Conservation (phyloP, 1,139 yeast species). For the Nematodospora anomalae region DNA sequence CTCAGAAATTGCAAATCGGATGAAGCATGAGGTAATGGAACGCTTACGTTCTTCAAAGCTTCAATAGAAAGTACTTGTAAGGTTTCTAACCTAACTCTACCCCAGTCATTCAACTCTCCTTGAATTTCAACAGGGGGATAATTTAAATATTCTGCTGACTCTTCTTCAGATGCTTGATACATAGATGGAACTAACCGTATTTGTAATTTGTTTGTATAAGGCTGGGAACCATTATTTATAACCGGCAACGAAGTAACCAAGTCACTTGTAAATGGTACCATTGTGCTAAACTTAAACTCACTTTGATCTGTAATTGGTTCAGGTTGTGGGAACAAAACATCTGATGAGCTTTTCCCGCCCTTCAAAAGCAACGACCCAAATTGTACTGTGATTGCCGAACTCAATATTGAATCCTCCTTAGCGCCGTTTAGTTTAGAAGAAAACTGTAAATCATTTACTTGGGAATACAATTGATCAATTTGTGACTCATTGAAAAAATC, state of each 20-base stretch:
- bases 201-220: constrained; percentile 43
- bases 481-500: constrained; percentile 5
- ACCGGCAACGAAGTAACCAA: constrained; percentile 37
- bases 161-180: constrained; percentile 24
- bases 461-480: constrained; percentile 17
- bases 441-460: constrained; percentile 17
- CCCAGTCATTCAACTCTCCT: constrained; percentile 43
- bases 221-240: constrained; percentile 23
- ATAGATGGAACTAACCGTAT: constrained; percentile 48
- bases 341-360: constrained; percentile 12
- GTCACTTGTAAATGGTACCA: constrained; percentile 42
- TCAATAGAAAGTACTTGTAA: constrained; percentile 48
- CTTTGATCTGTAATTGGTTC: constrained; percentile 3
- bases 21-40: constrained; percentile 39
- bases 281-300: constrained; percentile 39
- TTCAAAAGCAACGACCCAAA: constrained; percentile 39
- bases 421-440: constrained; percentile 16
- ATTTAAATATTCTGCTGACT: constrained; percentile 15
- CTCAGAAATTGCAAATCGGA: constrained; percentile 50
- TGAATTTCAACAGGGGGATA: constrained; percentile 59
- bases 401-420: constrained; percentile 11
- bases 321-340: constrained; percentile 10
- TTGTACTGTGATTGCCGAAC: constrained; percentile 37
- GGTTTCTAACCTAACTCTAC: constrained; percentile 40
- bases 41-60: constrained; percentile 41